Evolutionary conservation across 2,329 filamentous ascomycete species (phyloP).

Genomic region (Magnaporthiopsis poae): DNA sequence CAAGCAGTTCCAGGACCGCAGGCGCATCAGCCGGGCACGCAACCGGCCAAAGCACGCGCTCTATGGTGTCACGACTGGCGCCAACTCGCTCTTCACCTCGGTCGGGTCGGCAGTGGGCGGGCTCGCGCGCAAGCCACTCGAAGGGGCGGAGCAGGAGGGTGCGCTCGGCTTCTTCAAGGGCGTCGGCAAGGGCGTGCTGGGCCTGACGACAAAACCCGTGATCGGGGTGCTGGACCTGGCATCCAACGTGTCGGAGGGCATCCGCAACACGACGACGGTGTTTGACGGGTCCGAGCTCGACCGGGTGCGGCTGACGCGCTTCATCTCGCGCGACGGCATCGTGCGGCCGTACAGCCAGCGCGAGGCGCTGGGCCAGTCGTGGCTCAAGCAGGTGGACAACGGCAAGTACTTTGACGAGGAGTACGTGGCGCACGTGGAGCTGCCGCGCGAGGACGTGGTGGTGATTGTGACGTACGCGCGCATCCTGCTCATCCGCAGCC

Average conservation of each 20-base stretch:
- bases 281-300: slow-evolving; percentile 93
- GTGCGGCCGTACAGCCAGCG: slow-evolving; percentile 89
- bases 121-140: slow-evolving; percentile 81
- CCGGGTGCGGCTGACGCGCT: slow-evolving; percentile 83
- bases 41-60: slow-evolving; percentile 95
- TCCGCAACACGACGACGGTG: slow-evolving; percentile 96
- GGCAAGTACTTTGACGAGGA: slow-evolving; percentile 96
- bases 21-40: slow-evolving; percentile 82
- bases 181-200: slow-evolving; percentile 86
- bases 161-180: slow-evolving; percentile 93
- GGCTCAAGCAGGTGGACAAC: slow-evolving; percentile 96
- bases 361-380: slow-evolving; percentile 92
- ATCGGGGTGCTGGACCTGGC: slow-evolving; percentile 95
- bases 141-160: slow-evolving; percentile 92
- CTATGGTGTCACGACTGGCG: slow-evolving; percentile 89
- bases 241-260: slow-evolving; percentile 91
- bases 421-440: slow-evolving; percentile 91
- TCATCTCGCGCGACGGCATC: slow-evolving; percentile 84
- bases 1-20: slow-evolving; percentile 95
- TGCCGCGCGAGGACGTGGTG: slow-evolving; percentile 78
- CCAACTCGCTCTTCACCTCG: slow-evolving; percentile 87
- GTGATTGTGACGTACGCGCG: slow-evolving; percentile 80
- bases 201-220: slow-evolving; percentile 90
- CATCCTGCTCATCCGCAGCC: slow-evolving; percentile 82
- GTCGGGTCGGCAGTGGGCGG: slow-evolving; percentile 89